Base-by-base conservation (phyloP, 371 early-diverging fungal species). In the Haplosporangium sp. region DNA sequence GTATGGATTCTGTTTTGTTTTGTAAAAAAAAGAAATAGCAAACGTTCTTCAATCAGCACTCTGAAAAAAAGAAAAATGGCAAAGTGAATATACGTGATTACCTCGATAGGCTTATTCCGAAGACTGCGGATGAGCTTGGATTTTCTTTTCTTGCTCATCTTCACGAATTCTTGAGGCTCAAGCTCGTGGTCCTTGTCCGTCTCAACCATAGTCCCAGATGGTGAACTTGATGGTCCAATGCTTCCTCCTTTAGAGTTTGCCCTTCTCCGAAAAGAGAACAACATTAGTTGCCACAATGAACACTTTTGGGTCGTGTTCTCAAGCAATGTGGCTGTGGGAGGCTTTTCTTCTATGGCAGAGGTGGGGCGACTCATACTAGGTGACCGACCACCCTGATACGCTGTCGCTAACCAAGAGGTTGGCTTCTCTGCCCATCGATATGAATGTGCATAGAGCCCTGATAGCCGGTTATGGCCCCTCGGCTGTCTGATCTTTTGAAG, bases 51-150 rank as follows among this genome's bases (percentile, higher is more conserved):
- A 29, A 29, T 7, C 59, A 29, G 47, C 23, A 12, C 41, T 46
- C 47, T 40, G 18, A 37, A 6, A 48, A 43, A 11, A 21, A 43
- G 10, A 42, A 23, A 45, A 37, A 59, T 37, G 18, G 16, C 18
- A 59, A 59, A 51, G 14, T 18, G 13, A 12, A 40, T 11, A 48
- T n/a, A 1, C 46, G 21, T 6, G 21, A 7, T 45, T 65, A 69
- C 75, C 62, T 74, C 69, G 20, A 74, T 74, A 1, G 69, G 69
- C 38, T 74, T 74, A 59, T 74, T 74, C 18, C 75, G 69, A 23
- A 74, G 58, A 38, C 69, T 65, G 29, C 69, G 52, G 37, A 74
- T 69, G 18, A 74, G 57, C 29, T 59, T 55, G 0, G 66, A 61
- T 40, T 69, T 74, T 20, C 69, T 60, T 20, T 69, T 60, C n/a